A percentile compares a stretch with the other conserved stretches of the same genome.
Conservation (phyloP, 2,329 filamentous ascomycete genomes). For the Xylariaceae sp. region DNA sequence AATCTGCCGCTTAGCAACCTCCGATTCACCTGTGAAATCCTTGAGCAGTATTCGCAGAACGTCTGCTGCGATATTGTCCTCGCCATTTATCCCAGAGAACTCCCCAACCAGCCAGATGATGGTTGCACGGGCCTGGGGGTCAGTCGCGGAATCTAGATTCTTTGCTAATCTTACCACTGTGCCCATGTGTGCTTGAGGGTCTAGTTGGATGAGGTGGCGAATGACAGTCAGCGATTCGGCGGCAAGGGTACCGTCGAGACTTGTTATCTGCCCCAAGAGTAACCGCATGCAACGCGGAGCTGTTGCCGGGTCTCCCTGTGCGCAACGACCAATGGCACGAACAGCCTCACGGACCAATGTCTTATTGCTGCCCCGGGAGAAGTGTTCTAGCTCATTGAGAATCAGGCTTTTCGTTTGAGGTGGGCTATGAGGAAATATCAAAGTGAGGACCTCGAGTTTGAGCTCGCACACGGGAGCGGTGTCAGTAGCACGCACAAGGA, state of each 20-base stretch:
- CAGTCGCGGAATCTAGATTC: constrained; percentile 83
- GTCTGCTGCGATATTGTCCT: constrained; percentile 89
- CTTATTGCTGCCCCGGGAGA: constrained; percentile 70
- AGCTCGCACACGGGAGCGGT: constrained; percentile 78
- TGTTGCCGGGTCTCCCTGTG: constrained; percentile 68
- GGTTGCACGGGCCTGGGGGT: constrained; percentile 82
- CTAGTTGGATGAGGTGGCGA: constrained; percentile 88
- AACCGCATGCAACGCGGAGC: constrained; percentile 77
- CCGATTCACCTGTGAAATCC: constrained; percentile 77
- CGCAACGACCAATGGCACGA: constrained; percentile 87
- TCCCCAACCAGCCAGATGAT: constrained; percentile 98
- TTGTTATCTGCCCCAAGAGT: constrained; percentile 81
- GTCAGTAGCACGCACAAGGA: constrained; percentile 78
- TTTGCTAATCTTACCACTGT: constrained; percentile 88
- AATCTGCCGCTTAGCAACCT: constrained; percentile 86
- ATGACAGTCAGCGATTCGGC: constrained; percentile 94
- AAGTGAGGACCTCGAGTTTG: constrained; percentile 84
- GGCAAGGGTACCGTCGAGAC: constrained; percentile 79
- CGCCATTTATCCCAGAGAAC: constrained; percentile 73
- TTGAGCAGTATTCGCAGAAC: constrained; percentile 84
- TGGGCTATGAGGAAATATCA: constrained; percentile 82
- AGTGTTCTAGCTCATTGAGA: constrained; percentile 89
- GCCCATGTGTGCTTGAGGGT: constrained; percentile 72
- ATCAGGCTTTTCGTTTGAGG: constrained; percentile 77
- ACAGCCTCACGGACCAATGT: constrained; percentile 84